Percentiles rank a stretch among this genome's conserved stretches.
These are phyloP conservation scores for Oryza brachyantha DNA, from an alignment of 176 grass and related monocot species.

Conservation along the genomic window DNA sequence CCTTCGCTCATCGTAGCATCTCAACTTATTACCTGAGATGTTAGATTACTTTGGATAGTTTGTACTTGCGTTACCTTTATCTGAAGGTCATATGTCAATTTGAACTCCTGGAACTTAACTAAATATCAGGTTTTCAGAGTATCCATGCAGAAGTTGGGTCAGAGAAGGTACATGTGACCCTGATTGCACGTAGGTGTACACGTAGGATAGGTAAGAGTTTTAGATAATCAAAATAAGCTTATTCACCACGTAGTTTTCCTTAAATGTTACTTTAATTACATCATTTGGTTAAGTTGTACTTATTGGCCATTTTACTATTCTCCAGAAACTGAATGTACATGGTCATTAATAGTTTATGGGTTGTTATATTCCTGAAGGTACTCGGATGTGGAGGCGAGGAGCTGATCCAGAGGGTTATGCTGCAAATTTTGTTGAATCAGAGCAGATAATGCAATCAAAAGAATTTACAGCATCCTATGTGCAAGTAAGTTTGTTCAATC, in stretches of 20 bases:
- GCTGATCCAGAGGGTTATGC: conserved; percentile 84
- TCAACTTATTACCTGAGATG: not conserved
- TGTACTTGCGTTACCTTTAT: not conserved
- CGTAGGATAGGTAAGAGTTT: conserved; percentile 63
- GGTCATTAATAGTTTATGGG: not conserved
- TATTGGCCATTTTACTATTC: not conserved
- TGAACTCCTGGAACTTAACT: conserved; percentile 58
- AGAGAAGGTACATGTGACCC: conserved; percentile 58
- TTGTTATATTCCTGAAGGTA: conserved; percentile 52
- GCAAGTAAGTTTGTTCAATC: conserved; percentile 59
- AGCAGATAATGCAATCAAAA: conserved; percentile 86
- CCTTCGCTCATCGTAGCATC: conserved; percentile 31
- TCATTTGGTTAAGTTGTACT: not conserved
- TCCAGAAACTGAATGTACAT: not conserved
- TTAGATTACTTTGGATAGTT: conserved; percentile 16
- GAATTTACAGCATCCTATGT: conserved; percentile 86
- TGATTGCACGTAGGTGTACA: conserved; percentile 89
- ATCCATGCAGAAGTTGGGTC: conserved; percentile 65
- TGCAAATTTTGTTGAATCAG: conserved; percentile 90
- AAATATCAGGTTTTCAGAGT: conserved; percentile 66
- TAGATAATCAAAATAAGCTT: conserved; percentile 11
- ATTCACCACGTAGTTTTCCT: not conserved
- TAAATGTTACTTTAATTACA: not conserved
- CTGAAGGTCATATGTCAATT: conserved; percentile 3
- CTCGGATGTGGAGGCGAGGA: conserved; percentile 93